phyloP scores from a whole-genome alignment of 2,329 filamentous ascomycete species.

The Talaromyces sp. region DNA sequence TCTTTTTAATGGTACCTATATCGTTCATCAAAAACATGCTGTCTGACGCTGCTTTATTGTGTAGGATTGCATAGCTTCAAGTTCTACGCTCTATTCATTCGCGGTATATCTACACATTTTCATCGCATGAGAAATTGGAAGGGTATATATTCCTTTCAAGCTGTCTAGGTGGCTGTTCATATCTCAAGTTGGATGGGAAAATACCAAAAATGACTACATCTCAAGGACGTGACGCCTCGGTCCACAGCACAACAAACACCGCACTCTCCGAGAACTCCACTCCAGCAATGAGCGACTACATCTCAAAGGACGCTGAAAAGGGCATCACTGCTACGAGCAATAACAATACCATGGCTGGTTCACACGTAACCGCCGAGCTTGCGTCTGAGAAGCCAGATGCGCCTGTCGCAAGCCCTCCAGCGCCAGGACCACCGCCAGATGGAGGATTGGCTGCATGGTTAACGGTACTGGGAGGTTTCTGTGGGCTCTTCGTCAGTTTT shows the following conservation, averaged over 20 bases:
- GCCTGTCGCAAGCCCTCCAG: constrained; percentile 7
- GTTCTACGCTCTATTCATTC: too few species aligned
- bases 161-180: too few species aligned
- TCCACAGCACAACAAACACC: not conserved
- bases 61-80: too few species aligned
- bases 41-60: too few species aligned
- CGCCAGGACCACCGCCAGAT: constrained; percentile 29
- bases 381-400: constrained; percentile 5
- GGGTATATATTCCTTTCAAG: too few species aligned
- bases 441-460: constrained; percentile 37
- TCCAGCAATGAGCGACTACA: not conserved
- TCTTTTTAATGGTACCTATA: too few species aligned
- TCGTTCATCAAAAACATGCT: too few species aligned
- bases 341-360: not conserved
- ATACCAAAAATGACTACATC: not conserved
- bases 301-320: not conserved
- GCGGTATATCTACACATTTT: too few species aligned
- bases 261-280: not conserved
- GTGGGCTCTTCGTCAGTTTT: constrained; percentile 53
- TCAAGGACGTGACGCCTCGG: not conserved
- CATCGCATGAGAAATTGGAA: too few species aligned
- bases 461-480: constrained; percentile 55
- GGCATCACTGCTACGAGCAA: not conserved
- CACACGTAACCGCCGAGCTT: not conserved
- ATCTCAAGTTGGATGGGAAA: too few species aligned